phyloP scores from a whole-genome alignment of 495 filamentous ascomycete species.

The Tuber melanosporum region DNA sequence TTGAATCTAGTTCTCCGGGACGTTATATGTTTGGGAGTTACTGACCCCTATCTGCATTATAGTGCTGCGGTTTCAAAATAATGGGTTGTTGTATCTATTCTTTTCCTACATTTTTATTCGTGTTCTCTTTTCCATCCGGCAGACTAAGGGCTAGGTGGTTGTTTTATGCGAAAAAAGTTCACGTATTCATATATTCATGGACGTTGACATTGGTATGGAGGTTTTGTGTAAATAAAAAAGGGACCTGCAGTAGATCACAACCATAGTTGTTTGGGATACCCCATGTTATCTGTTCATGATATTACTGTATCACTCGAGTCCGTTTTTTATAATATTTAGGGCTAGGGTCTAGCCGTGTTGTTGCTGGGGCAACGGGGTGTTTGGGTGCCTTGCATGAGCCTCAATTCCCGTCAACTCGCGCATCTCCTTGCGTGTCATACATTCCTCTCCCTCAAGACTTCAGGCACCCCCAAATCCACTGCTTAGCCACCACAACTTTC shows the following conservation, averaged over 20 bases:
- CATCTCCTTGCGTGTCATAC: conserved; percentile 5
- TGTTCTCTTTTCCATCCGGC: conserved; percentile 12
- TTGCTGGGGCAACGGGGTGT: conserved; percentile 17
- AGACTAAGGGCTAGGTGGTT: conserved; percentile 14
- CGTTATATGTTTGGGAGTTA: neutral
- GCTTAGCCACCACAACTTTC: neutral
- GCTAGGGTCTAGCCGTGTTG: neutral
- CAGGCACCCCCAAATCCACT: neutral
- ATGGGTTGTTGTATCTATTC: conserved; percentile 2
- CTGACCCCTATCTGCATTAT: conserved; percentile 6
- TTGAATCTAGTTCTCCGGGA: neutral
- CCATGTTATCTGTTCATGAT: neutral
- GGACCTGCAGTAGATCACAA: neutral
- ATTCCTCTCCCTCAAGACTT: conserved; percentile 6
- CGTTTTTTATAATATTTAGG: neutral
- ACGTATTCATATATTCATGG: neutral
- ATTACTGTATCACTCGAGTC: neutral
- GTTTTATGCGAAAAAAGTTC: neutral
- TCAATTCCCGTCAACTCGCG: conserved; percentile 4
- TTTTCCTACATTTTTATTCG: conserved; percentile 12
- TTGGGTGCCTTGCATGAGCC: conserved; percentile 14
- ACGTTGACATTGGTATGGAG: neutral
- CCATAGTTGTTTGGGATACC: neutral
- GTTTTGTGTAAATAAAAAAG: neutral
- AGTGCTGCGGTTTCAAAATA: conserved; percentile 38